Conservation (phyloP, 1,284 basidiomycete genomes). For the Ustilago nuda region DNA sequence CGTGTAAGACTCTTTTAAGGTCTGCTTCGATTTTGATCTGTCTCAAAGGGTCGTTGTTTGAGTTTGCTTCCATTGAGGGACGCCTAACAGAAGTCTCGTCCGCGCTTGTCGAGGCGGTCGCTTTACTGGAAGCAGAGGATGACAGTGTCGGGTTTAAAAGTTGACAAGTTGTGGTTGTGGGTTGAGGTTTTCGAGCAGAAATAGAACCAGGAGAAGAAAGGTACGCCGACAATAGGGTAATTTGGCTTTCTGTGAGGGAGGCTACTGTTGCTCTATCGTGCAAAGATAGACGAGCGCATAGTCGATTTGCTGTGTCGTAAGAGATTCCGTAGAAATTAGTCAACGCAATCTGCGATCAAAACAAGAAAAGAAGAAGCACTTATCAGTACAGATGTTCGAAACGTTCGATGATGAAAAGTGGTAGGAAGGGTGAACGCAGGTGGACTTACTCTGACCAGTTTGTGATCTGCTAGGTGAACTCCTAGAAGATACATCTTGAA, state of each 20-base stretch:
- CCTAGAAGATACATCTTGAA: constrained; percentile 67
- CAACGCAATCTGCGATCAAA: constrained; percentile 77
- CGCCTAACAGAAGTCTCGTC: constrained; percentile 7
- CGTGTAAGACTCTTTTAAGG: constrained; percentile 79
- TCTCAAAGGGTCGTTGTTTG: constrained; percentile 72
- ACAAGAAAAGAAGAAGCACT: neutral
- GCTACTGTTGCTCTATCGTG: constrained; percentile 80
- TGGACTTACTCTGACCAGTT: constrained; percentile 66
- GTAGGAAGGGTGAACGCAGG: neutral
- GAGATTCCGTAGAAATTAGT: constrained; percentile 87
- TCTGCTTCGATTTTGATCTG: constrained; percentile 85
- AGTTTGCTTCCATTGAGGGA: constrained; percentile 50
- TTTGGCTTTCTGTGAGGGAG: constrained; percentile 81
- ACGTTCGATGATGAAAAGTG: neutral
- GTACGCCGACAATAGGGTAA: constrained; percentile 85
- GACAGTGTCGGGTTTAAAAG: constrained; percentile 4
- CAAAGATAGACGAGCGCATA: constrained; percentile 88
- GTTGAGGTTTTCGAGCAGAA: constrained; percentile 74
- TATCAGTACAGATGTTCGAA: neutral
- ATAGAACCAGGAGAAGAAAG: constrained; percentile 81
- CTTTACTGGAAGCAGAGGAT: neutral
- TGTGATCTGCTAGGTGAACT: constrained; percentile 66
- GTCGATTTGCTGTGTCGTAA: constrained; percentile 77
- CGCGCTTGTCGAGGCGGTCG: neutral
- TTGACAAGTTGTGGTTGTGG: neutral